Percentiles rank a stretch among this genome's conserved stretches.
These are phyloP conservation scores for Mortierella sp. DNA, from an alignment of 371 early-diverging fungal genomes.

Conservation along the genomic window DNA sequence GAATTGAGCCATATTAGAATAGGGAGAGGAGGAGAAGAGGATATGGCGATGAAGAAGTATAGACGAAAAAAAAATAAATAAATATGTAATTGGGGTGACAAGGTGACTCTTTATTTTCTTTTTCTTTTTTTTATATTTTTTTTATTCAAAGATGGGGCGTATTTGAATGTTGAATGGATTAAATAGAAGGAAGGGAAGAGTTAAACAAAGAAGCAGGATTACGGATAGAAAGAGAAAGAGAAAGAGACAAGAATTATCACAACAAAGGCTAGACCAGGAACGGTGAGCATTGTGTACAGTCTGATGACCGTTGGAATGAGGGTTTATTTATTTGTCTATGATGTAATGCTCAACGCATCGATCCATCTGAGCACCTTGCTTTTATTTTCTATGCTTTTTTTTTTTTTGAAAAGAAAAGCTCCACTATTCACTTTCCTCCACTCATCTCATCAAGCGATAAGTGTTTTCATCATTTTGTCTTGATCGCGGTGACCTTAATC, in stretches of 20 bases:
- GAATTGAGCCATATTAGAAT: conserved; percentile 79
- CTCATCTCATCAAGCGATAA: too few species aligned
- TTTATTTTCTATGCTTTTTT: too few species aligned
- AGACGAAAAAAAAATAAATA: background rate
- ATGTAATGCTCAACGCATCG: background rate
- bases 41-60: background rate
- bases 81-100: background rate
- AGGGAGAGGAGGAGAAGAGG: background rate
- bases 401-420: too few species aligned
- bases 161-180: too few species aligned
- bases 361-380: too few species aligned
- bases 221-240: background rate
- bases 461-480: too few species aligned
- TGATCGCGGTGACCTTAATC: too few species aligned
- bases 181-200: background rate
- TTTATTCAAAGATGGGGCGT: too few species aligned
- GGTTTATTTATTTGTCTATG: background rate
- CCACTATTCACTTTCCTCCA: too few species aligned
- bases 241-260: background rate
- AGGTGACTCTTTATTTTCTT: conserved; percentile 6
- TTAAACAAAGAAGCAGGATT: background rate
- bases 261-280: background rate
- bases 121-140: too few species aligned
- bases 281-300: background rate
- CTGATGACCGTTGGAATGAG: background rate